Evolutionary conservation across 768 basidiomycete species (phyloP).

Genomic region (Gautieria morchelliformis): DNA sequence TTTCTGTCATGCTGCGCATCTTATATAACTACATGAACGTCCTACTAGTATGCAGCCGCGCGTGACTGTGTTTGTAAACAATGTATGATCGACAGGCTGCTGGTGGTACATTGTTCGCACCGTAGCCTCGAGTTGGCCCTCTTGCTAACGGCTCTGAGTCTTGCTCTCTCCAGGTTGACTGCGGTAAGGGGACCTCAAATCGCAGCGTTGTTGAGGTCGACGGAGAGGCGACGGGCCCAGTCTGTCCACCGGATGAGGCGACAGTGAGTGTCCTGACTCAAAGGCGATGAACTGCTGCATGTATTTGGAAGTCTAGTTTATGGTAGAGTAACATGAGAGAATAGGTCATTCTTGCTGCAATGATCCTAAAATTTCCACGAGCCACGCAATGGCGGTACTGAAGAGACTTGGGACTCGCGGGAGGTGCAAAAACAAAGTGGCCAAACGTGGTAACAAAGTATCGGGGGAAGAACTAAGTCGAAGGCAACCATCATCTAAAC

Average conservation of each 20-base stretch:
- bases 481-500: neutral
- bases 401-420: slow-evolving; percentile 21
- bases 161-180: neutral
- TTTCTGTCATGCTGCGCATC: too few relatives aligned
- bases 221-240: too few relatives aligned
- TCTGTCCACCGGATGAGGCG: neutral
- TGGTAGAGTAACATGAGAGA: slow-evolving; percentile 10
- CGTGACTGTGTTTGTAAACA: too few relatives aligned
- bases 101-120: neutral
- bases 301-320: slow-evolving; percentile 29
- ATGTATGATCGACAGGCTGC: too few relatives aligned
- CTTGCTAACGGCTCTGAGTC: neutral
- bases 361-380: slow-evolving; percentile 25
- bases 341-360: slow-evolving; percentile 25
- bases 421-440: slow-evolving; percentile 7
- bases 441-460: neutral
- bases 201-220: neutral
- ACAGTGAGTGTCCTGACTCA: slow-evolving; percentile 18
- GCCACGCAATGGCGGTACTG: slow-evolving; percentile 40
- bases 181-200: neutral
- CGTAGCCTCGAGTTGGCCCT: neutral
- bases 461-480: neutral
- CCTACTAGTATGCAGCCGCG: too few relatives aligned
- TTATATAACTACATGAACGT: too few relatives aligned
- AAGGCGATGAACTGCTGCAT: slow-evolving; percentile 22